Conservation (phyloP, 176 grass and related monocot species). For the Eragrostis curvula region DNA sequence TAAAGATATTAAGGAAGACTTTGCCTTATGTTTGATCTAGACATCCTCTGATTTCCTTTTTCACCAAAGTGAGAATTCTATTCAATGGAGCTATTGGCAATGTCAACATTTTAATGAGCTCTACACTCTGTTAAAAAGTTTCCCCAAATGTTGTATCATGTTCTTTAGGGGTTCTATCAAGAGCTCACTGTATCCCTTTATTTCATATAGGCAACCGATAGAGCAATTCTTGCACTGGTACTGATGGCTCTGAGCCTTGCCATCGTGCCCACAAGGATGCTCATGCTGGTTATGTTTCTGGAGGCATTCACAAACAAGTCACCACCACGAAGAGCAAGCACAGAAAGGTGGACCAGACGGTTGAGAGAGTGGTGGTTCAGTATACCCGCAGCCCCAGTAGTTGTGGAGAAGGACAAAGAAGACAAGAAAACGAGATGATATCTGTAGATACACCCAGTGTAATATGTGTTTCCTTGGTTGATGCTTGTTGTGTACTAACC, state of each 20-base stretch:
- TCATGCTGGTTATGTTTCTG: slow-evolving; percentile 69
- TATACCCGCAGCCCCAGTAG: slow-evolving; percentile 91
- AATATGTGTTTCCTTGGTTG: slow-evolving; percentile 1
- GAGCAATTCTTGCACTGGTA: slow-evolving; percentile 67
- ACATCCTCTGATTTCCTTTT: not conserved
- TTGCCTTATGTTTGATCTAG: not conserved
- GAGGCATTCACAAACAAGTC: slow-evolving; percentile 86
- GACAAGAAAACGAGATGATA: slow-evolving; percentile 83
- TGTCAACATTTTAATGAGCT: slow-evolving; percentile 14
- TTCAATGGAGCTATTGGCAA: not conserved
- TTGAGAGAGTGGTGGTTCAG: slow-evolving; percentile 99
- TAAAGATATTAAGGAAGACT: not conserved
- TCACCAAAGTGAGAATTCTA: not conserved
- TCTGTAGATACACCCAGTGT: slow-evolving; percentile 18
- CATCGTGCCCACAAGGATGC: slow-evolving; percentile 63
- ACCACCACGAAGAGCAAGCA: slow-evolving; percentile 66
- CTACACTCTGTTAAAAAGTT: not conserved
- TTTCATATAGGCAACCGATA: slow-evolving; percentile 70
- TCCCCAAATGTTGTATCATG: slow-evolving; percentile 9
- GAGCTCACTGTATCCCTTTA: not conserved
- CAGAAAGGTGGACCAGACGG: slow-evolving; percentile 83
- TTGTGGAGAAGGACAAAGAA: slow-evolving; percentile 83
- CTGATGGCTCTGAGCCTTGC: slow-evolving; percentile 63
- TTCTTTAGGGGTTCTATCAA: slow-evolving; percentile 7
- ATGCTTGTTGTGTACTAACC: slow-evolving; percentile 12